These are phyloP conservation scores for Castanospermum australe DNA, from an alignment of 306 rosid species.

Conservation along the genomic window DNA sequence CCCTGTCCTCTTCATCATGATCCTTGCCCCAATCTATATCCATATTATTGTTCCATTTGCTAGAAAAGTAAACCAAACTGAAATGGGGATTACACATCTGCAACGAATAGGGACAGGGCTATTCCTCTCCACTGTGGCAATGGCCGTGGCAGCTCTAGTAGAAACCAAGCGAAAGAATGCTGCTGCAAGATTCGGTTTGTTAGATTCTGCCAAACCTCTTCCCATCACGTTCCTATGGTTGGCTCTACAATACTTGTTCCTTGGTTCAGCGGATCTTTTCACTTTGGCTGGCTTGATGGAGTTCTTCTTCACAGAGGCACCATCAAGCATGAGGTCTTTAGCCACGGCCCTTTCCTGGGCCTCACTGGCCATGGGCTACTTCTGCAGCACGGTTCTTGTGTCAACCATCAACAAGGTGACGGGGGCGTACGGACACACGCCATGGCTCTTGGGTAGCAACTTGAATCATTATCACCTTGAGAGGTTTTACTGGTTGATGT, in stretches of 20 bases:
- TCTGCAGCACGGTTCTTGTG: constrained; percentile 68
- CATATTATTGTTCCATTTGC: constrained; percentile 56
- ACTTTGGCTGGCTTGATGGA: constrained; percentile 84
- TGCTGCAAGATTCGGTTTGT: constrained; percentile 28
- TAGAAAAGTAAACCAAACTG: constrained; percentile 53
- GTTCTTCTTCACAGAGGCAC: constrained; percentile 86
- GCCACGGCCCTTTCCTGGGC: constrained; percentile 84
- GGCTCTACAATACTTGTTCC: constrained; percentile 64
- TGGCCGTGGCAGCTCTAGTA: constrained; percentile 82
- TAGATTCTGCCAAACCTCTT: constrained; percentile 48
- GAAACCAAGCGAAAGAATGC: constrained; percentile 69
- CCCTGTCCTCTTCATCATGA: constrained; percentile 72
- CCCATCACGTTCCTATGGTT: constrained; percentile 77
- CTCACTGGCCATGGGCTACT: constrained; percentile 76
- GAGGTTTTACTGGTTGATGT: constrained; percentile 81
- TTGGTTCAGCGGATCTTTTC: constrained; percentile 83
- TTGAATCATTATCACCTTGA: constrained; percentile 72
- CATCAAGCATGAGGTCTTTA: constrained; percentile 67
- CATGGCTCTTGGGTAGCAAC: constrained; percentile 65
- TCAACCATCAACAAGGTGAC: constrained; percentile 51
- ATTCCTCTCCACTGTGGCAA: constrained; percentile 60
- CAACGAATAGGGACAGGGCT: constrained; percentile 75
- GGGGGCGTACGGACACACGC: constrained; percentile 38
- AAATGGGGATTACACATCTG: constrained; percentile 64
- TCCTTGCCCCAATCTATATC: constrained; percentile 68